Evolutionary conservation across 202 grass and related monocot species (phyloP), one percentile per base, ranked within the genome.

Genomic region (Schoenoplectus tabernaemontani): DNA sequence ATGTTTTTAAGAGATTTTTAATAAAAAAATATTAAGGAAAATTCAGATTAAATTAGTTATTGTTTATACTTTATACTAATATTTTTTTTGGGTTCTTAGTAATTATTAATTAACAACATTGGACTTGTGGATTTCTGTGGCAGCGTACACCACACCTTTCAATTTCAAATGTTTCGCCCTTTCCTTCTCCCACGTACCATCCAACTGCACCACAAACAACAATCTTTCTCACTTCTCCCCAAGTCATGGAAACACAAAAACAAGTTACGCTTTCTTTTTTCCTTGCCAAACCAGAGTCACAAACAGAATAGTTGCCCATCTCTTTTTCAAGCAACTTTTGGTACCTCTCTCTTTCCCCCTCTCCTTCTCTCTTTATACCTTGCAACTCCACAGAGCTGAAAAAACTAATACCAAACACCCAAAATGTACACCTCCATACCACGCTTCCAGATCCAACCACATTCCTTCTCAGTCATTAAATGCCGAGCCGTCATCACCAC

Each of bases 361-460:
- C 28, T 51, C 58, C n/a, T n/a, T n/a, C 43, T 77, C 57, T 41
- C 24, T 3, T 10, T 9, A 0, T 13, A 50, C 13, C 58, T 47
- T 51, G 3, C 79, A 20, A 47, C 19, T 6, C 3, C 10, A n/a
- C 10, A 38, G 38, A 47, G 2, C n/a, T 48, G 42, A 12, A 37
- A 24, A 9, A 22, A 9, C 4, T 11, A 9, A 19, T 56, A 56
- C 12, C 4, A 4, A 63, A 33, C 37, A 22, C 16, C 83, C 69
- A 46, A 57, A 51, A 93, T 93, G 91, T 88, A 88, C 39, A 16
- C 79, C 32, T 32, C 91, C 26, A 88, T 82, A 1, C 82, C 85
- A 1, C 85, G 78, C 70, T 82, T 82, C 77, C 78, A 77, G 24
- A 64, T 90, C 24, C 83, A 60, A 16, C 78, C 43, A 13, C 78